phyloP scores from a whole-genome alignment of 805 yeast species.

The Lipomyces chichibuensis region DNA sequence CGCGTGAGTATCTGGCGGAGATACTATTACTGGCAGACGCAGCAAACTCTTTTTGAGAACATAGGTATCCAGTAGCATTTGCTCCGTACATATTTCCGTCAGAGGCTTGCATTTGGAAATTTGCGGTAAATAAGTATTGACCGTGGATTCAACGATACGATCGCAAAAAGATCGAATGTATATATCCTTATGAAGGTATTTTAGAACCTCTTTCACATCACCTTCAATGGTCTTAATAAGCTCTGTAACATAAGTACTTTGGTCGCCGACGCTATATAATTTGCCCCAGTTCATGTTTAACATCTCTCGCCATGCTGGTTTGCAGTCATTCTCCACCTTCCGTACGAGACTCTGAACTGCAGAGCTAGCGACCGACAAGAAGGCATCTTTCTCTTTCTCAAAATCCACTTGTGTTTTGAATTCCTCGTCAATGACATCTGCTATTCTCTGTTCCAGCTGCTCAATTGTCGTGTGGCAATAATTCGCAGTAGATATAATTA shows the following conservation, averaged over 20 bases:
- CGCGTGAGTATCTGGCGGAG: constrained; percentile 26
- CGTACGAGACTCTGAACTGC: constrained; percentile 59
- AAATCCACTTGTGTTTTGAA: constrained; percentile 54
- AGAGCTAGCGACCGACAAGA: constrained; percentile 59
- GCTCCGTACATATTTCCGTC: constrained; percentile 75
- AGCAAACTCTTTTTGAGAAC: constrained; percentile 59
- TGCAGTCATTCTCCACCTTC: constrained; percentile 63
- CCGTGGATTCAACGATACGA: constrained; percentile 66
- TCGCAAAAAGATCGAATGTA: constrained; percentile 77
- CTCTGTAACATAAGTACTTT: constrained; percentile 69
- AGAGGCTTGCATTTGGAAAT: constrained; percentile 68
- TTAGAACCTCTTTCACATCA: constrained; percentile 39
- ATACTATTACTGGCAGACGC: constrained; percentile 39
- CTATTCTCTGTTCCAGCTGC: constrained; percentile 71
- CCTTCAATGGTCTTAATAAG: constrained; percentile 53
- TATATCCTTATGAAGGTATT: constrained; percentile 53
- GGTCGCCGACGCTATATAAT: constrained; percentile 65
- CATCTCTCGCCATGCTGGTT: constrained; percentile 83
- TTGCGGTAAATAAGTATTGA: constrained; percentile 58
- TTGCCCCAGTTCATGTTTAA: constrained; percentile 72
- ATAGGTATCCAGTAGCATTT: constrained; percentile 72
- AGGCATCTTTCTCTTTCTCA: constrained; percentile 59
- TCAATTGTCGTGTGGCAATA: constrained; percentile 77
- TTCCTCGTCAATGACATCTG: constrained; percentile 48
- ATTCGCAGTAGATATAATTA: constrained; percentile 85